Percentiles rank a stretch among this genome's conserved stretches.
Conservation (phyloP, 768 basidiomycete species). For the Kwoniella dejecticola region DNA sequence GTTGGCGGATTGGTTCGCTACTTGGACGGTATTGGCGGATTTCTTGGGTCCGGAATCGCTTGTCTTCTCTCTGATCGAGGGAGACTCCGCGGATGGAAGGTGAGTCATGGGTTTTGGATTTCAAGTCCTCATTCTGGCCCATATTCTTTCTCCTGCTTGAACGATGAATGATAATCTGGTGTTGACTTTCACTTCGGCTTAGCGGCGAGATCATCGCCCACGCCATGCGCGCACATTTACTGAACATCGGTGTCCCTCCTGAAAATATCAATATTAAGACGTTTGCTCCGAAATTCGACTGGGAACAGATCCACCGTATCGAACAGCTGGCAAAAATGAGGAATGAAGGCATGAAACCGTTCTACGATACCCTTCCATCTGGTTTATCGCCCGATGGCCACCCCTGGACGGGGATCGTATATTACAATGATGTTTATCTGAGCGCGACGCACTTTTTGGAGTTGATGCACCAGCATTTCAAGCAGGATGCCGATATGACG, state of each 20-base stretch:
- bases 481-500: constrained; percentile 53
- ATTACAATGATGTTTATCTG: constrained; percentile 55
- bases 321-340: constrained; percentile 51
- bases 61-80: constrained; percentile 42
- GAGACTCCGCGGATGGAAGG: constrained; percentile 49
- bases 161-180: no score
- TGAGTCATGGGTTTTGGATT: constrained; percentile 24
- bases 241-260: constrained; percentile 45
- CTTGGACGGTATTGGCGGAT: constrained; percentile 50
- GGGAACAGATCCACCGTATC: constrained; percentile 47
- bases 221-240: constrained; percentile 44
- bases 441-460: constrained; percentile 51
- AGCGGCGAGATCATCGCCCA: constrained; percentile 44
- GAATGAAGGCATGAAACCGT: constrained; percentile 49
- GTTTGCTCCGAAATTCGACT: constrained; percentile 43
- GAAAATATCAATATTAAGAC: constrained; percentile 48
- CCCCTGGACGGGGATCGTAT: constrained; percentile 48
- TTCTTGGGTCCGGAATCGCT: constrained; percentile 45
- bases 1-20: constrained; percentile 48
- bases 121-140: no score
- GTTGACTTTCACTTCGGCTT: not conserved
- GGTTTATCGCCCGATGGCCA: constrained; percentile 41
- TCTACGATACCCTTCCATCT: constrained; percentile 41
- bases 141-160: no score
- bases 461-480: constrained; percentile 53